Base-by-base conservation (phyloP, 2,329 filamentous ascomycete species). In the Cercospora brassicicola region DNA sequence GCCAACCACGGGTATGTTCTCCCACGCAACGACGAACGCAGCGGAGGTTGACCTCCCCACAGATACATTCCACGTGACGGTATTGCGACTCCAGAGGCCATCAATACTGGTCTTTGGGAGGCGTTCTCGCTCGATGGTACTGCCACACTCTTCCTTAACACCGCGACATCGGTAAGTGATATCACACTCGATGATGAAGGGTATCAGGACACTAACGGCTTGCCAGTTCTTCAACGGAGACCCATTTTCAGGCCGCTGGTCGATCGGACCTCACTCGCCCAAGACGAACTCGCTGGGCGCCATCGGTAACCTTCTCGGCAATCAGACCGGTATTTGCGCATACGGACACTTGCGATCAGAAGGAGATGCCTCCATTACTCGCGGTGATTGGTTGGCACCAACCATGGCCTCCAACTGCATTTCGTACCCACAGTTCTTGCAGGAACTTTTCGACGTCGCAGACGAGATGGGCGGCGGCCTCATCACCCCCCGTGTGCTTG, bases 341-440 rank as follows among this genome's bases (percentile, higher is more conserved):
- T 72, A 73, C 48, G 73, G 71, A n/a, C 72, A 74, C 55, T 68
- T 74, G 60, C 66, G 69, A 62, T 72, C 69, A 23, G 69, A 73
- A 45, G 73, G 68, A 51, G 73, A 75, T 59, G 73, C 73, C 13
- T 74, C 72, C 51, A 75, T 75, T 64, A 75, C 73, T 53, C 72
- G 73, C 57, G 73, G 73, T 33, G 73, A 75, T 60, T 75, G 71
- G 69, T 69, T 75, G 9, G 73, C 71, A 31, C 73, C 73, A n/a
- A 65, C 51, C 3, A 69, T 71, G 67, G 72, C 73, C 67, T 71
- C 68, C 56, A 75, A 75, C 65, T 74, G 73, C 62, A 62, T 62
- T 15, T 74, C 72, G 3, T 75, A 75, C 64, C 73, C 73, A 13
- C 20, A 62, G 15, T 75, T 73, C 64, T 51, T 66, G 18, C 73